Evolutionary conservation across 2,329 filamentous ascomycete species (phyloP), one percentile per base, ranked within the genome.

Genomic region (Fusarium cyanostomum): DNA sequence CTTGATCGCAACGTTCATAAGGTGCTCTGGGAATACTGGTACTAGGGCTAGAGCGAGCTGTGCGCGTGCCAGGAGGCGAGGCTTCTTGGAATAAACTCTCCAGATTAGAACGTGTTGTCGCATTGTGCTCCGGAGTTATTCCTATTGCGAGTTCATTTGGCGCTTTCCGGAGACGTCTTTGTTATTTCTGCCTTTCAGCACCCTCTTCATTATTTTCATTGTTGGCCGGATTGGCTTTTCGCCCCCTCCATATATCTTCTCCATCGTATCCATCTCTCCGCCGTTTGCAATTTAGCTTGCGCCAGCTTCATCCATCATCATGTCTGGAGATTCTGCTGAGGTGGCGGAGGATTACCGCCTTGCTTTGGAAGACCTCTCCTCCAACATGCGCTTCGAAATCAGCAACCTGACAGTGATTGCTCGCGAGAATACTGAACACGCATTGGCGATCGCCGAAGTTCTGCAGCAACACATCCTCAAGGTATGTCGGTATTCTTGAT

Each of bases 351-450:
- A 98, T 80, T 99, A 97, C 81, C 92, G 91, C 76, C 91, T 92
- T 74, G 95, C 94, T 52, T 83, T 99, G 75, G 92, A 96, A 80
- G 94, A 97, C 78, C 84, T 99, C 72, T 92, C 91, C 67, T 86
- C 89, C 75, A 97, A 97, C 80, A 92, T 92, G 79, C 90, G 93
- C 74, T 92, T 92, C 78, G 94, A 98, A 79, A 99, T 99, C 77
- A 94, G 91, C 83, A 98, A 96, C 79, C 80, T 99, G 79, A 99
- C 95, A 62, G 89, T 97, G 76, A 98, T 99, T 79, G 95, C 95
- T 59, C 92, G 96, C 77, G 95, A 99, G 78, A 97, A 96, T 73
- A 97, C 94, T 67, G 93, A 96, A 78, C 91, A 97, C 81, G 95
- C 95, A 31, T 87, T 96, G 77, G 92, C 91, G 66, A 98, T 99